Evolutionary conservation across 805 yeast species (phyloP).

Genomic region (Starmerella stigmatis): DNA sequence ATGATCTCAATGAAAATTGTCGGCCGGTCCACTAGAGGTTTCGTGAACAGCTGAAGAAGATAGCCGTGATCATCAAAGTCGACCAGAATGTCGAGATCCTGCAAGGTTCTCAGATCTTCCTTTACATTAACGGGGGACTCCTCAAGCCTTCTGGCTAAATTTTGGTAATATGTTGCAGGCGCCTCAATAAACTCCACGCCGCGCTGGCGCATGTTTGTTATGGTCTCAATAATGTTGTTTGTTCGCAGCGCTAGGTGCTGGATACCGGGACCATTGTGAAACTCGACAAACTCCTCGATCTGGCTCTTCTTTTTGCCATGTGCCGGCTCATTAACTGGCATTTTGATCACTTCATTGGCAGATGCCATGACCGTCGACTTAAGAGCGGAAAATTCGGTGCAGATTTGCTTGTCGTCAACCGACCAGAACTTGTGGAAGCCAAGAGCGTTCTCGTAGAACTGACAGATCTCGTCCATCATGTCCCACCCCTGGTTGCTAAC

Average conservation of each 20-base stretch:
- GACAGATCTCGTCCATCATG: conserved; percentile 48
- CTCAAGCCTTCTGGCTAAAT: conserved; percentile 38
- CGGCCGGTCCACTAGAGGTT: conserved; percentile 68
- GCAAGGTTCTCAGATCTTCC: conserved; percentile 45
- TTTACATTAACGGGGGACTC: conserved; percentile 37
- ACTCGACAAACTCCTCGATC: conserved; percentile 71
- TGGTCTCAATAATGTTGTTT: conserved; percentile 47
- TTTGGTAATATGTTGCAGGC: conserved; percentile 47
- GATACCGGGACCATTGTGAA: conserved; percentile 69
- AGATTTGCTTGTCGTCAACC: conserved; percentile 67
- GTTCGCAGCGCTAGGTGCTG: conserved; percentile 73
- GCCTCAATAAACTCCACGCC: conserved; percentile 63
- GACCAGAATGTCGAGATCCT: conserved; percentile 49
- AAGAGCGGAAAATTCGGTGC: conserved; percentile 58
- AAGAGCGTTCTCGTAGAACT: conserved; percentile 48
- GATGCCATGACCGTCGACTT: conserved; percentile 70
- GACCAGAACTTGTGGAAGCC: conserved; percentile 78
- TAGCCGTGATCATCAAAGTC: conserved; percentile 75
- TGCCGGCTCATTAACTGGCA: conserved; percentile 84
- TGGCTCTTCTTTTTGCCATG: conserved; percentile 56
- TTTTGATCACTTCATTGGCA: conserved; percentile 50
- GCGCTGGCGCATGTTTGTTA: conserved; percentile 42
- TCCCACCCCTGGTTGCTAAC: conserved; percentile 72
- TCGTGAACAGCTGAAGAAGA: conserved; percentile 67
- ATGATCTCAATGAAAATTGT: conserved; percentile 73